Conservation (phyloP, 2,329 filamentous ascomycete genomes). For the Hypoxylon sp. region DNA sequence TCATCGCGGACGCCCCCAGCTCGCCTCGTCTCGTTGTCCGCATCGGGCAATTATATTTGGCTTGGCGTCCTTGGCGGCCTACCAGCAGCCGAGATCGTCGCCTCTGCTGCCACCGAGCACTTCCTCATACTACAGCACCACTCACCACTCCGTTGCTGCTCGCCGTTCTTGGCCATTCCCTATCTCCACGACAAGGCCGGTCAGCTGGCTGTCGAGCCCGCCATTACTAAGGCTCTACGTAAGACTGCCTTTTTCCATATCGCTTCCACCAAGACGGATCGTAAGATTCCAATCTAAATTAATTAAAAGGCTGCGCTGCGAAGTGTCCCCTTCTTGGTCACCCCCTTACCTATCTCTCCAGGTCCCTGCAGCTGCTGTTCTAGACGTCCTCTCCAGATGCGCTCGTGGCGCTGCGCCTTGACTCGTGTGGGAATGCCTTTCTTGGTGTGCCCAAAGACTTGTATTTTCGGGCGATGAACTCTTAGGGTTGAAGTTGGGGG, state of each 20-base stretch:
- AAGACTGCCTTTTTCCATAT: slow-evolving; percentile 11
- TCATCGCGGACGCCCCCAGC: slow-evolving; percentile 22
- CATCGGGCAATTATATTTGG: slow-evolving; percentile 23
- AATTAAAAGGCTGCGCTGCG: background rate
- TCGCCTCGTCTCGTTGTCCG: slow-evolving; percentile 26
- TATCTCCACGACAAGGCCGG: slow-evolving; percentile 22
- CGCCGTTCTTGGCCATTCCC: slow-evolving; percentile 1
- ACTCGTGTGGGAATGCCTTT: background rate
- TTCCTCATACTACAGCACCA: slow-evolving; percentile 19
- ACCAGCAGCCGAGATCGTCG: slow-evolving; percentile 29
- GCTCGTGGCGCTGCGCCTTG: slow-evolving; percentile 18
- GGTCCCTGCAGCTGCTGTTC: slow-evolving; percentile 19
- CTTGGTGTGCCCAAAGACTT: too few species aligned
- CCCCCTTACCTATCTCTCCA: too few species aligned
- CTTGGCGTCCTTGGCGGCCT: slow-evolving; percentile 28
- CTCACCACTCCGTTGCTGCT: slow-evolving; percentile 2
- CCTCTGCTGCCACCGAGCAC: slow-evolving; percentile 31
- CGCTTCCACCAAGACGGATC: background rate
- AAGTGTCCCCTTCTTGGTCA: background rate
- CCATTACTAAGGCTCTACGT: slow-evolving; percentile 16
- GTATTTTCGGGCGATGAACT: background rate
- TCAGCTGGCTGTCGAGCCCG: slow-evolving; percentile 16
- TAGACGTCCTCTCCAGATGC: slow-evolving; percentile 15
- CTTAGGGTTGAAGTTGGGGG: background rate
- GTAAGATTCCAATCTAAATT: slow-evolving; percentile 20